Base-by-base conservation (phyloP, 2,329 filamentous ascomycete genomes). In the Colletotrichum sp. region DNA sequence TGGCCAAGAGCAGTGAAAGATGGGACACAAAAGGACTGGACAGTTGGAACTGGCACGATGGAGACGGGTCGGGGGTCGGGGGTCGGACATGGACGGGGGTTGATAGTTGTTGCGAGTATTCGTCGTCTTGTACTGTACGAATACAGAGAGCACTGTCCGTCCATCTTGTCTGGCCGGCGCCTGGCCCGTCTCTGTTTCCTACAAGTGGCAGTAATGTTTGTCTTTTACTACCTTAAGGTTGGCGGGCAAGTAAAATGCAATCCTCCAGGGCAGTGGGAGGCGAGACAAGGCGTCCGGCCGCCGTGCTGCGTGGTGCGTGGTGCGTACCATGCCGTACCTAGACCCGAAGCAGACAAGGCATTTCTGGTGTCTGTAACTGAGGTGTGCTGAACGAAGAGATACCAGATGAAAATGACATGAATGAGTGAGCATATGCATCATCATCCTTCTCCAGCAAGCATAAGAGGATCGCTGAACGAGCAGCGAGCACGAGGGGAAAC, bases 401-500 rank as follows among this genome's bases (percentile, higher is more conserved):
- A 30, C 26, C 24, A 59, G 8, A 59, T n/a, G 28, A 63, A 21
- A 24, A 63, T 21, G 28, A 63, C 5, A 34, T 63, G 28, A 36
- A 30, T 12, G 26, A 34, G 18, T 3, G 26, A 63, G 18, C 16
- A 63, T 30, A 59, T 30, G 32, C 62, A 65, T 34, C 62, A 30
- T 21, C n/a, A 21, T 21, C 13, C 39, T 30, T 34, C 36, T 39
- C 30, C 63, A 44, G 39, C 39, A 30, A 71, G 69, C n/a, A 32
- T 39, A 60, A 28, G 36, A 39, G 62, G 32, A 26, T 62, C 36
- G 62, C 36, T 62, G 36, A 59, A 67, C 68, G n/a, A 60, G 68
- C 60, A n/a, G 59, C 55, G 67, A 32, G 72, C 72, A 71, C 49
- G 62, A 75, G 72, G 49, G 63, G 62, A 66, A 66, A 13, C 26